Evolutionary conservation across 1,139 yeast species (phyloP), one percentile per base, ranked within the genome.

Genomic region (Nematodospora anomalae): DNA sequence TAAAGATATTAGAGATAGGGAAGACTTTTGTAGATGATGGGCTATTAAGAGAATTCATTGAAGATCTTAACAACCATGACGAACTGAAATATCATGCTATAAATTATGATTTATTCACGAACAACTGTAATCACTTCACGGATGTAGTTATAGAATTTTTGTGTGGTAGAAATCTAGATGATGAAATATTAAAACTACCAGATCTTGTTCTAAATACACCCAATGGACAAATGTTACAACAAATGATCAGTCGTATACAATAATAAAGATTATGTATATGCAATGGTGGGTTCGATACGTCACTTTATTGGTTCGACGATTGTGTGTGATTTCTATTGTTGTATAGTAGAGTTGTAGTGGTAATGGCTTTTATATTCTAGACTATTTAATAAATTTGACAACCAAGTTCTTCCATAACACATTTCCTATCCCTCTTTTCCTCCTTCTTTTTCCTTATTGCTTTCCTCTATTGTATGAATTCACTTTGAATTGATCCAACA

Each of bases 41-140:
- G 7, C 59, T 80, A 4, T 62, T 79, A 22, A 57, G 61, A 15
- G 86, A 78, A 31, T 80, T 69, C 50, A 47, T 82, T 31, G 64
- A 62, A 3, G 83, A 80, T 32, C 56, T 80, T 26, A 59, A 59
- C 16, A 43, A 50, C 33, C 62, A 62, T 35, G 66, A 65, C 9
- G 73, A 66, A 16, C 44, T 47, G 44, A 68, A 67, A 45, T 80
- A 69, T 50, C 64, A 70, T 26, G 73, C 77, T 1, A 61, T 61
- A 6, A 64, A 59, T 16, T 82, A 82, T 53, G 79, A 80, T 45
- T 58, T 82, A 43, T 79, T 82, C 44, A 74, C 74, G 37, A 81
- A 81, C 57, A 82, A 82, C 52, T 82, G 89, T 56, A 82, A 82
- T 57, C 84, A 82, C 46, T 80, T 82, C 58, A 70, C 83, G 11